Conservation (phyloP, 176 grass and related monocot genomes). For the Avena eriantha region DNA sequence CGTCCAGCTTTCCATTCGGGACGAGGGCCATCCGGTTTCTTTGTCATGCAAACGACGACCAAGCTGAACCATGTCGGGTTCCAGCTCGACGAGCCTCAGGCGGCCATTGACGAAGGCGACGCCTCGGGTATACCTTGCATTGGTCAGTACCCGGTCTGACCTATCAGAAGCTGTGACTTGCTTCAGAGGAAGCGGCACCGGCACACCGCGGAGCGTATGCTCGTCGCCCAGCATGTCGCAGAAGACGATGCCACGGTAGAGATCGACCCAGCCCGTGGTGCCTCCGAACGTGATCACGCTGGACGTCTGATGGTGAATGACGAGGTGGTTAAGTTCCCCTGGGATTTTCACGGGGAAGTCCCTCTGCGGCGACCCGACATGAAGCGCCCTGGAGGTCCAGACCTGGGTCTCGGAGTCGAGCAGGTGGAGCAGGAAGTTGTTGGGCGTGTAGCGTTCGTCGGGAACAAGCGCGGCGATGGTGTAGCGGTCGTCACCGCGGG, state of each 20-base stretch:
- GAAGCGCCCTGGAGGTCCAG: neutral
- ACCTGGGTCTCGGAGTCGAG: neutral
- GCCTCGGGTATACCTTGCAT: neutral
- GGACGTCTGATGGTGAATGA: neutral
- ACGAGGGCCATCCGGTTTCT: neutral
- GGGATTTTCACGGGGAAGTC: neutral
- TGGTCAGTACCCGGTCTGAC: neutral
- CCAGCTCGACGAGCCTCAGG: neutral
- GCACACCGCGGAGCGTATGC: neutral
- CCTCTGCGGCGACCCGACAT: neutral
- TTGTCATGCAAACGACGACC: neutral
- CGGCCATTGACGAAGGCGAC: constrained; percentile 1
- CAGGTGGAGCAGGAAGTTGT: neutral
- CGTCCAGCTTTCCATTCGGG: neutral
- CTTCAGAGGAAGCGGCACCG: neutral
- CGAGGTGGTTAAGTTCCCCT: neutral
- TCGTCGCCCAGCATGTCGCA: neutral
- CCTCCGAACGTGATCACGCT: neutral
- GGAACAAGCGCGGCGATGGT: neutral
- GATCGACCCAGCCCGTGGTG: neutral
- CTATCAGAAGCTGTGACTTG: neutral
- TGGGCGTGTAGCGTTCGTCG: neutral
- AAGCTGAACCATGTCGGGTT: neutral
- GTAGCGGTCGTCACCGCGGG: neutral
- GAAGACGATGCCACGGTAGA: neutral